A percentile compares a stretch with the other conserved stretches of the same genome.
Conservation (phyloP, 192 early-diverging fungal species). For the Umbelopsis sp. region DNA sequence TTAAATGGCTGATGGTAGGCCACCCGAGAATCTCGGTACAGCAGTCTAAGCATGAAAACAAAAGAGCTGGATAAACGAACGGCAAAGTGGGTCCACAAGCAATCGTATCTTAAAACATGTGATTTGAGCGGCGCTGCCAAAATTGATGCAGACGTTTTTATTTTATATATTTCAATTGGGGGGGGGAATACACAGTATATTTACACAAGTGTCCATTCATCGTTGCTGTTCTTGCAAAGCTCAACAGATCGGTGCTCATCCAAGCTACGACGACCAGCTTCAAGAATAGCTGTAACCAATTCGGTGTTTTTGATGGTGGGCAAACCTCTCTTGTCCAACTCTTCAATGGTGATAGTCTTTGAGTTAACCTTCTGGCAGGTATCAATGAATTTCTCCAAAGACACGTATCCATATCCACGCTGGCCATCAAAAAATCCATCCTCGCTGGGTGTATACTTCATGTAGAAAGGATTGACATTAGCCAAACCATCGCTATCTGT, state of each 20-base stretch:
- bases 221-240: constrained; percentile 4
- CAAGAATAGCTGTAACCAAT: constrained; percentile 45
- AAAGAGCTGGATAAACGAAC: neutral
- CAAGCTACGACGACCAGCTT: constrained; percentile 46
- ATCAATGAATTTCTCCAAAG: constrained; percentile 42
- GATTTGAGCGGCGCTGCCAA: neutral
- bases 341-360: constrained; percentile 21
- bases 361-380: constrained; percentile 29
- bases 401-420: constrained; percentile 39
- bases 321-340: constrained; percentile 32
- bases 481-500: constrained; percentile 35
- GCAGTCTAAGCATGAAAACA: neutral
- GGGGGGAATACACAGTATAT: neutral
- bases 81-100: neutral
- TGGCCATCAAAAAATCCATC: constrained; percentile 46
- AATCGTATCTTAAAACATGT: constrained; percentile 4
- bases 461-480: constrained; percentile 42
- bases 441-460: constrained; percentile 49
- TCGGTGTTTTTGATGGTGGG: constrained; percentile 42
- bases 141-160: no score
- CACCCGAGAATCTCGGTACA: neutral
- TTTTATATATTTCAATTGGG: no score
- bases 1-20: neutral
- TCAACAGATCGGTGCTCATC: constrained; percentile 32
- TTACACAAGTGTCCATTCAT: constrained; percentile 25